These are phyloP conservation scores for Paramarasmius palmivorus DNA, from an alignment of 1,284 basidiomycete species.

Conservation along the genomic window DNA sequence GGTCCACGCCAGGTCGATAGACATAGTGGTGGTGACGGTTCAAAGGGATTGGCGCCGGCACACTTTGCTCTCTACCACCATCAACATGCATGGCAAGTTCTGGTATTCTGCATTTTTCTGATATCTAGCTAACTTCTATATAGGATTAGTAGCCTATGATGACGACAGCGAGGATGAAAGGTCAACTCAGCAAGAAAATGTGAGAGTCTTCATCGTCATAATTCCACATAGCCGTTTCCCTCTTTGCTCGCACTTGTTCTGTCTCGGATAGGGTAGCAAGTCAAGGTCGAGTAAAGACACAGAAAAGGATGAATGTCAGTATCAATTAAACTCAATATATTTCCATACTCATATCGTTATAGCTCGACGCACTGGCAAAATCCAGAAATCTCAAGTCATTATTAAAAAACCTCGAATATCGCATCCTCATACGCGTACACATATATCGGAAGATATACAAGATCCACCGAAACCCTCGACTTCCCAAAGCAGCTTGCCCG, in stretches of 20 bases:
- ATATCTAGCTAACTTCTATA: neutral
- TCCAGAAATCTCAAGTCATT: constrained; percentile 53
- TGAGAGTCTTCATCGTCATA: constrained; percentile 56
- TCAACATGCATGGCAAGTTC: no score
- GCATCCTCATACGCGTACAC: constrained; percentile 41
- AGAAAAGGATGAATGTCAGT: constrained; percentile 49
- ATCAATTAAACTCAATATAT: constrained; percentile 7
- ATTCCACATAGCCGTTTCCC: constrained; percentile 56
- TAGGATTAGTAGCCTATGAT: constrained; percentile 66
- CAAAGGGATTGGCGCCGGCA: no score
- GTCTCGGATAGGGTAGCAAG: constrained; percentile 64
- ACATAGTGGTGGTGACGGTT: constrained; percentile 44
- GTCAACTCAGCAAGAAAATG: constrained; percentile 42
- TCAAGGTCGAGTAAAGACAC: constrained; percentile 40
- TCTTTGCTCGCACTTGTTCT: constrained; percentile 55
- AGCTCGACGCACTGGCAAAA: constrained; percentile 36
- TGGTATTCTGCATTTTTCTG: no score
- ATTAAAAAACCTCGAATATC: constrained; percentile 38
- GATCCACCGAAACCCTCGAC: constrained; percentile 8
- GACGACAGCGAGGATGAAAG: constrained; percentile 58
- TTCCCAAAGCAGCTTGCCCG: neutral
- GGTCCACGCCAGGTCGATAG: constrained; percentile 80
- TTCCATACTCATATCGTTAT: neutral
- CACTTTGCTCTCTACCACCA: no score
- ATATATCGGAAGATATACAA: constrained; percentile 43